phyloP scores from a whole-genome alignment of 2,329 filamentous ascomycete species.

The Claviceps lovelessii region DNA sequence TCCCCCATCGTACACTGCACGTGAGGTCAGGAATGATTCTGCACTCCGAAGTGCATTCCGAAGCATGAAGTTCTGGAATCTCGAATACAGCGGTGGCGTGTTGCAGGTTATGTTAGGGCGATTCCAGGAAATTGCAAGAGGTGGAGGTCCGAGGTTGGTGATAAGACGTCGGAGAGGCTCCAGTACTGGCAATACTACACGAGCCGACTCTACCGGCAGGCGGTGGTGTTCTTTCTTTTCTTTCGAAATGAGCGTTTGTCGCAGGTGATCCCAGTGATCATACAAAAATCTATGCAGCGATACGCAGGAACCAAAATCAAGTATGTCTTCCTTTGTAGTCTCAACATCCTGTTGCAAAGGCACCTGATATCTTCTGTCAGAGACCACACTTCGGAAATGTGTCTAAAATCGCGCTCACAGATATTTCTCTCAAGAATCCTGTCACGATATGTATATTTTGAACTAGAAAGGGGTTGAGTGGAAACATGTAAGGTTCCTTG shows the following conservation, averaged over 20 bases:
- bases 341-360: constrained; percentile 32
- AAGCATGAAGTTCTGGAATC: constrained; percentile 61
- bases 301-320: constrained; percentile 59
- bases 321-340: constrained; percentile 32
- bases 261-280: constrained; percentile 57
- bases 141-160: constrained; percentile 51
- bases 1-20: constrained; percentile 56
- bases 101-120: constrained; percentile 51
- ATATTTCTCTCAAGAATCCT: constrained; percentile 52
- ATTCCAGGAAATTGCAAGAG: constrained; percentile 56
- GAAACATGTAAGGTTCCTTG: constrained; percentile 60
- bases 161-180: constrained; percentile 48
- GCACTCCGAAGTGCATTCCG: constrained; percentile 51
- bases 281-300: constrained; percentile 55
- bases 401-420: constrained; percentile 24
- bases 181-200: constrained; percentile 40
- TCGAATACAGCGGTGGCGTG: constrained; percentile 47
- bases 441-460: constrained; percentile 56
- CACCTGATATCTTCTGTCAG: constrained; percentile 20
- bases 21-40: constrained; percentile 48
- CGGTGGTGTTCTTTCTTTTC: constrained; percentile 43
- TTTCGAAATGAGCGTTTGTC: constrained; percentile 46
- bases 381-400: background rate
- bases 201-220: constrained; percentile 37
- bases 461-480: constrained; percentile 53